Evolutionary conservation across 257 asterid species (phyloP).

Genomic region (Rauvolfia tetraphylla): DNA sequence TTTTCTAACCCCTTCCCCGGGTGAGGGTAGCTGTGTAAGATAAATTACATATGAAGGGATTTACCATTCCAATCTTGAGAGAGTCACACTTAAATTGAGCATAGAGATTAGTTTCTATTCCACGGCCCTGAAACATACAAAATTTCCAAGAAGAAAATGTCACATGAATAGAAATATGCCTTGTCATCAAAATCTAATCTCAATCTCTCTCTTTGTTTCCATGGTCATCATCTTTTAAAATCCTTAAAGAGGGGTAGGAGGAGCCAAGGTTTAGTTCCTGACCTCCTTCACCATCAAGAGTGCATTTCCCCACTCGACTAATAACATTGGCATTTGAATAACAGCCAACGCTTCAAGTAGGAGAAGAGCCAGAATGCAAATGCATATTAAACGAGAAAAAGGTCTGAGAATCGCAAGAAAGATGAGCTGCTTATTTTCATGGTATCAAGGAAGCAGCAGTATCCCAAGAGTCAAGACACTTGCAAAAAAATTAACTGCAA

Average conservation of each 20-base stretch:
- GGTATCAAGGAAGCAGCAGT: too few relatives aligned
- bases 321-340: too few relatives aligned
- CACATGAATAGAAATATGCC: neutral
- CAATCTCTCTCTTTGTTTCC: neutral
- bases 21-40: neutral
- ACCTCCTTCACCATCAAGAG: neutral
- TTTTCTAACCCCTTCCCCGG: too few relatives aligned
- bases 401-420: too few relatives aligned
- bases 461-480: too few relatives aligned
- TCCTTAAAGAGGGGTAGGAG: neutral
- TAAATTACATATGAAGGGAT: neutral
- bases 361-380: too few relatives aligned
- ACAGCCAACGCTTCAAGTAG: too few relatives aligned
- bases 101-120: slow-evolving; percentile 93
- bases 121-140: slow-evolving; percentile 69
- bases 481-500: too few relatives aligned
- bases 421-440: too few relatives aligned
- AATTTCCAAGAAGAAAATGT: neutral
- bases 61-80: slow-evolving; percentile 92
- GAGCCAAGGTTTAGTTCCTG: too few relatives aligned
- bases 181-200: neutral
- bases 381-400: too few relatives aligned
- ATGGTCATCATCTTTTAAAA: neutral
- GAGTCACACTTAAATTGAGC: slow-evolving; percentile 93
- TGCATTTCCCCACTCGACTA: too few relatives aligned